phyloP scores from a whole-genome alignment of 148 eudicot species.

The Gaultheria prostrata region DNA sequence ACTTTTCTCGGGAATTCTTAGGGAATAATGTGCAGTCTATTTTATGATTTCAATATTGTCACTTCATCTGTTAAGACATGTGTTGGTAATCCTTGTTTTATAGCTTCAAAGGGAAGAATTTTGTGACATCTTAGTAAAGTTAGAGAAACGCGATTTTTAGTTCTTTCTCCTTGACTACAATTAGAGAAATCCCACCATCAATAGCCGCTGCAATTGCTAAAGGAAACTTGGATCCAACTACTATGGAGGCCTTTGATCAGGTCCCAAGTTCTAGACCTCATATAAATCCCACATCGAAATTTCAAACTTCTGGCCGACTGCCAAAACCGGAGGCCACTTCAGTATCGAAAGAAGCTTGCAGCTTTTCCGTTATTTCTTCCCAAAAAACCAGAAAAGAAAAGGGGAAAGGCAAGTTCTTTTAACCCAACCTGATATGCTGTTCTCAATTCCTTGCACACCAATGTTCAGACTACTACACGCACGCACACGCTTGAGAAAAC shows the following conservation, averaged over 20 bases:
- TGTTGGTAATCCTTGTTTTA: background rate
- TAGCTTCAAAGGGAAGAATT: background rate
- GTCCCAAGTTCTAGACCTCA: constrained; percentile 24
- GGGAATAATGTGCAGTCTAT: background rate
- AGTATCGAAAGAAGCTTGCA: constrained; percentile 29
- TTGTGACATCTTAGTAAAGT: background rate
- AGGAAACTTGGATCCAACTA: constrained; percentile 63
- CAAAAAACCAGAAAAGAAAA: constrained; percentile 23
- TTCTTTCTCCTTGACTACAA: constrained; percentile 33
- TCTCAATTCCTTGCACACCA: background rate
- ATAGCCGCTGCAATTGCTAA: constrained; percentile 68
- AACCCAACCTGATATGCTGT: background rate
- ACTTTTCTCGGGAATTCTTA: no score
- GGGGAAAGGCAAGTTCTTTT: constrained; percentile 21
- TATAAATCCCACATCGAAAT: constrained; percentile 2
- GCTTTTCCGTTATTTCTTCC: constrained; percentile 40
- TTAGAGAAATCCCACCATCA: constrained; percentile 49
- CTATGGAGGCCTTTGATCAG: constrained; percentile 63
- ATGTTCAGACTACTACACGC: background rate
- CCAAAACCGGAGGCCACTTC: constrained; percentile 19
- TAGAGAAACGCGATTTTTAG: background rate
- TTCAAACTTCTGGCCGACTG: constrained; percentile 7
- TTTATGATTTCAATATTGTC: background rate
- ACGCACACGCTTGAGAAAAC: no score
- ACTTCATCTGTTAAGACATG: background rate